Evolutionary conservation across 257 asterid species (phyloP).

Genomic region (Solanum peruvianum): DNA sequence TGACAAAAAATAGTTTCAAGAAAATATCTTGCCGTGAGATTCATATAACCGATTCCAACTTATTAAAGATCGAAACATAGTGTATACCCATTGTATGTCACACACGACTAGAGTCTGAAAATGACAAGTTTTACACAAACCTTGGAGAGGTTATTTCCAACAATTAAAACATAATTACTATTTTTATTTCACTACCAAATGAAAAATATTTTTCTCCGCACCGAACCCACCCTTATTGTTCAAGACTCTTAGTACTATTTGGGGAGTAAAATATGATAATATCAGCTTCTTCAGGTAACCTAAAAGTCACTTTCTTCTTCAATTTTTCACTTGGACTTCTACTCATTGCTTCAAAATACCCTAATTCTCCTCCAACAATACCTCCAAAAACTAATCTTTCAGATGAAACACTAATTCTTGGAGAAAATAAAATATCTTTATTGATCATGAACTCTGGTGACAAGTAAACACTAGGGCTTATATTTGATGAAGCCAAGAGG

Average conservation of each 20-base stretch:
- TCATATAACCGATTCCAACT: too few relatives aligned
- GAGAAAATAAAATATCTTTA: background rate
- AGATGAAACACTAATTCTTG: background rate
- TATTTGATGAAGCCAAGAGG: background rate
- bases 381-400: background rate
- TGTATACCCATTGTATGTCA: too few relatives aligned
- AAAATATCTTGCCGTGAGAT: too few relatives aligned
- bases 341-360: background rate
- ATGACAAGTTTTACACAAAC: background rate
- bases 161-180: background rate
- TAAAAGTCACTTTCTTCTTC: conserved; percentile 22
- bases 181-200: too few relatives aligned
- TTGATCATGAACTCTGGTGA: background rate
- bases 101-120: accelerated
- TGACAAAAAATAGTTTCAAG: too few relatives aligned
- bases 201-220: too few relatives aligned
- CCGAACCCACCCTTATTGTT: background rate
- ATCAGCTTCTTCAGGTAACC: conserved; percentile 15
- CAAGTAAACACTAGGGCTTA: background rate
- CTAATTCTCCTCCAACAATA: background rate
- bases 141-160: background rate
- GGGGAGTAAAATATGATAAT: background rate
- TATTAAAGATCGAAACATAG: too few relatives aligned
- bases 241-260: too few relatives aligned
- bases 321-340: background rate